These are phyloP conservation scores for Tolypocladium cylindrosporum DNA, from an alignment of 2,329 filamentous ascomycete genomes.

Conservation along the genomic window DNA sequence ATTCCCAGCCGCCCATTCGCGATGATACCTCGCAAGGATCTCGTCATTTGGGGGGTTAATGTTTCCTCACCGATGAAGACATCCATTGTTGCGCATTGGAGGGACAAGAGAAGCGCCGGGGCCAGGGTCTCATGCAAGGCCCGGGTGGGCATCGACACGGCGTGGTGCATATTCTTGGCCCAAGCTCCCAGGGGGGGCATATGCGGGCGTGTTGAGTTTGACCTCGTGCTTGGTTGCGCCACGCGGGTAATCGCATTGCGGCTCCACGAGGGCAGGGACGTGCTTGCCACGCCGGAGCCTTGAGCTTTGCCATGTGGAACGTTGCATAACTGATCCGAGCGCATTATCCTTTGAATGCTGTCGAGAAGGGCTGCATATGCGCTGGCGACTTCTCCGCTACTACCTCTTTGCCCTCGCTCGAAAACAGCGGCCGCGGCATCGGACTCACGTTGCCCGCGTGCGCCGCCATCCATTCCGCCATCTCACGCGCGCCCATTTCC, in stretches of 20 bases:
- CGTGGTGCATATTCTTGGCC: neutral
- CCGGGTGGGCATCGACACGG: neutral
- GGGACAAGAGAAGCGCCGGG: neutral
- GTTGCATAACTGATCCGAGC: neutral
- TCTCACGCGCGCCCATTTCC: neutral
- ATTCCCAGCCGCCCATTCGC: neutral
- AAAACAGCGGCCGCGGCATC: slow-evolving; percentile 18
- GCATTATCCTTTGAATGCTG: neutral
- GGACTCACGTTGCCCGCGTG: slow-evolving; percentile 2
- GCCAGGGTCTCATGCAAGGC: neutral
- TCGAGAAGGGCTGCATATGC: neutral
- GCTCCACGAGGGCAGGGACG: neutral
- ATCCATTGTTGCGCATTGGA: neutral
- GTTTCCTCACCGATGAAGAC: neutral
- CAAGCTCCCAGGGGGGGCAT: neutral
- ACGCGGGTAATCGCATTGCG: neutral
- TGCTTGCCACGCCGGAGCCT: neutral
- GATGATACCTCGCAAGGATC: neutral
- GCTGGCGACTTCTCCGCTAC: neutral
- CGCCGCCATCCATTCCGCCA: neutral
- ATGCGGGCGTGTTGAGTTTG: neutral
- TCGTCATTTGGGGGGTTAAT: neutral
- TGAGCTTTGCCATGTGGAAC: neutral
- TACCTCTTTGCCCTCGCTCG: slow-evolving; percentile 4
- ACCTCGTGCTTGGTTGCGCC: neutral